Evolutionary conservation across 768 basidiomycete species (phyloP), one percentile per base, ranked within the genome.

Genomic region (Chiua virens): DNA sequence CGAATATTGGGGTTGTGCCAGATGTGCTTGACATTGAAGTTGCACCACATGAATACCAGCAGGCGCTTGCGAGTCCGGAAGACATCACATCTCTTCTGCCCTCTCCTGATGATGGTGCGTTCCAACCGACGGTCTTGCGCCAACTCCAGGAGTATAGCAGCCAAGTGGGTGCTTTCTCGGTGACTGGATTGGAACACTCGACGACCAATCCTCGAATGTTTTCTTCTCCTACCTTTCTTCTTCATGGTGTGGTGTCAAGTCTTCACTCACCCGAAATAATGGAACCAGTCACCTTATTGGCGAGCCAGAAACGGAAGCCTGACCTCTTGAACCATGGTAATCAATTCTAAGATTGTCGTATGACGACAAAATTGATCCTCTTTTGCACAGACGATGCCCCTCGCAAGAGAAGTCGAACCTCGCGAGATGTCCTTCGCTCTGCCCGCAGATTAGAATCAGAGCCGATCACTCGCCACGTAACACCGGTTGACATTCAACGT

Each of bases 361-460:
- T 21, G 21, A 32, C 39, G 6, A 37, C n/a, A 7, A 35, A 11
- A 9, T 13, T 66, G 35, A 68, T 45, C 9, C 22, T 17, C 50
- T 13, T 37, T 27, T 32, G 14, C 20, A 32, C 42, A 69, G 63
- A 53, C 25, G 32, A 52, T 49, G 34, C 46, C 39, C 47, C 58
- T 52, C 50, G 50, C 49, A 61, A 71, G 56, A 59, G 64, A 56
- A 49, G 49, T 50, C 42, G 62, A 50, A 53, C 50, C 23, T 47
- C 57, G 17, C 45, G 56, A 27, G 35, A 27, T 22, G 45, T 21
- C 14, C 56, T 64, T 46, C 49, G 42, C 21, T 46, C 36, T 30
- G 20, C 49, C 28, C 65, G 52, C 45, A 56, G 48, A n/a, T 45
- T 59, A 4, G 60, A 52, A 36, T 72, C 71, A 4, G 71, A 71